Percentiles rank a stretch among this genome's conserved stretches.
Evolutionary conservation across 2,329 filamentous ascomycete genomes (phyloP).

Genomic region (Arthrobotrys megalospora): DNA sequence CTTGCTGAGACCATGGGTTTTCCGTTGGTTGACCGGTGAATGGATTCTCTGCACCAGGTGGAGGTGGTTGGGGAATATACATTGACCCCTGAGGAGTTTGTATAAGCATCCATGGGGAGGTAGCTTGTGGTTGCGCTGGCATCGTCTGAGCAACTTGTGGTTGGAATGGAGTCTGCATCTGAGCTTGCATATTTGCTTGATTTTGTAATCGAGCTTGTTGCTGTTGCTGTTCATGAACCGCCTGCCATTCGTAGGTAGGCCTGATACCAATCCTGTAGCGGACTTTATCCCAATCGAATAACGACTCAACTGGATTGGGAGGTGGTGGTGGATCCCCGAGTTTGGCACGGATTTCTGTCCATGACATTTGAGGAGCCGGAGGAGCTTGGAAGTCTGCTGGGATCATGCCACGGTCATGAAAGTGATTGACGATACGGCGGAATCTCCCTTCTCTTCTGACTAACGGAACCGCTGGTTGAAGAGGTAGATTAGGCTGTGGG

Average conservation of each 20-base stretch:
- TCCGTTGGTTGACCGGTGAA: neutral
- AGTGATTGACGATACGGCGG: neutral
- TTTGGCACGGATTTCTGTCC: conserved; percentile 18
- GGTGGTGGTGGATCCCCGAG: neutral
- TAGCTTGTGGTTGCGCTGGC: neutral
- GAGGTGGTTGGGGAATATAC: conserved; percentile 1
- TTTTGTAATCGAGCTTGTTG: neutral
- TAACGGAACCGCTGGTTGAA: neutral
- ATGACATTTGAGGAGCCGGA: neutral
- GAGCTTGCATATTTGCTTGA: neutral
- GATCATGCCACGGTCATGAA: neutral
- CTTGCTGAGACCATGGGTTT: conserved; percentile 28
- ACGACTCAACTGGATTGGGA: neutral
- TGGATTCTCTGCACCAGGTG: neutral
- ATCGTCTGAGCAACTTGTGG: neutral
- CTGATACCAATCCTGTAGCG: conserved; percentile 4
- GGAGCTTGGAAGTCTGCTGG: conserved; percentile 12
- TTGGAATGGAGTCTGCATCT: neutral
- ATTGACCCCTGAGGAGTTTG: conserved; percentile 34
- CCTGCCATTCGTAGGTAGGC: neutral
- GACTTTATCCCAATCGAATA: neutral
- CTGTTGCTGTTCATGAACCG: neutral
- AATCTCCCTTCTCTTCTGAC: neutral
- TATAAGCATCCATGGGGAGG: neutral
- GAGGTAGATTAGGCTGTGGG: neutral